Evolutionary conservation across 495 filamentous ascomycete genomes (phyloP), one percentile per base, ranked within the genome.

Genomic region (Talaromyces proteolyticus): DNA sequence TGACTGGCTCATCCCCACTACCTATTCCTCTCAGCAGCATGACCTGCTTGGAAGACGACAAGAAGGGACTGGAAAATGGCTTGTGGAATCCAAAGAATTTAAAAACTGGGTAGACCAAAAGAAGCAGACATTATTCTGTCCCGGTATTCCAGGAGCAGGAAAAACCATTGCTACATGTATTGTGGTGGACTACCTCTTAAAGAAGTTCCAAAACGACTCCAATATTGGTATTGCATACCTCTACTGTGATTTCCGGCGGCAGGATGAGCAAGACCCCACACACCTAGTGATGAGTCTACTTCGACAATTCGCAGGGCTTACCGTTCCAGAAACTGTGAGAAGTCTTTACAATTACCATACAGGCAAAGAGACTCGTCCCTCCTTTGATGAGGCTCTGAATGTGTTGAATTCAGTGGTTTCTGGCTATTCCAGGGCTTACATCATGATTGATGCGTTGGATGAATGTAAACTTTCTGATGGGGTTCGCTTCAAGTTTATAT

Each of bases 401-500:
- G 54, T 60, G 39, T 52, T 75, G 6, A 41, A 59, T 1, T 55
- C 52, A 11, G 51, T 68, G 2, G 54, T 54, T 22, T 43, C 42
- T 4, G 22, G 21, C 3, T 64, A 57, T 45, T 58, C 59, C 2
- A 49, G 38, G 1, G 34, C 44, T 23, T 66, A 59, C 36, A 46
- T 68, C 12, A 46, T 66, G n/a, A 19, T 66, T 22, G 65, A 68
- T 49, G 77, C 71, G 5, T 56, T 79, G 18, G 75, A 79, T 52
- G 77, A 79, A 55, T 77, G 61, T 16, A 50, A 20, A 10, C 52
- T 44, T 18, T 44, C 49, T 39, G 21, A 19, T 21, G 29, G 26
- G 19, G 21, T 7, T 25, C 23, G 24, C 7, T 19, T 41, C 5
- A 42, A 20, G n/a, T 21, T 37, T 34, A 21, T 26, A 8, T 44